phyloP scores from a whole-genome alignment of 2,329 filamentous ascomycete species.

The Colletotrichum coccodes region DNA sequence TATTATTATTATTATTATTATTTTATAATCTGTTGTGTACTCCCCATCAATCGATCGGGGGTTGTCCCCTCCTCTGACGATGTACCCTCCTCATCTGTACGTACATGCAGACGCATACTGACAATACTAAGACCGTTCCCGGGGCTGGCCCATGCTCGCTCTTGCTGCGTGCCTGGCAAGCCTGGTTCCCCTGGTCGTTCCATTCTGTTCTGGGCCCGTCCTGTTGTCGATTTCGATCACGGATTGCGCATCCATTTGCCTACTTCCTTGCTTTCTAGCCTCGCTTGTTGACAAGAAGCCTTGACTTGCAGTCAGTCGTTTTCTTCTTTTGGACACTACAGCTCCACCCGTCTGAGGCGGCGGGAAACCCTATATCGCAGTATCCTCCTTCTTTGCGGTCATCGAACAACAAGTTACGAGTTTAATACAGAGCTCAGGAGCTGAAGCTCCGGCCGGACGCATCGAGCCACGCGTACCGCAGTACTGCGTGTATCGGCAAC shows the following conservation, averaged over 20 bases:
- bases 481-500: neutral
- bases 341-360: constrained; percentile 20
- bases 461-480: neutral
- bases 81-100: neutral
- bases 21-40: neutral
- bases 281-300: constrained; percentile 1
- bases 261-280: constrained; percentile 28
- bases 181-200: constrained; percentile 19
- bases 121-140: constrained; percentile 1
- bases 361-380: constrained; percentile 16
- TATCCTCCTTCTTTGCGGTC: neutral
- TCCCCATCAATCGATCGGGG: neutral
- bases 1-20: neutral
- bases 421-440: constrained; percentile 7
- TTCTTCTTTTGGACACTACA: constrained; percentile 9
- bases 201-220: constrained; percentile 26
- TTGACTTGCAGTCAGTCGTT: constrained; percentile 10
- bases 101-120: neutral
- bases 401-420: neutral
- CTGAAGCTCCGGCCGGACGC: constrained; percentile 18
- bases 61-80: neutral
- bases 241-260: constrained; percentile 15
- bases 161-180: neutral
- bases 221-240: constrained; percentile 16
- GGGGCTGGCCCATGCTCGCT: neutral